phyloP scores from a whole-genome alignment of 176 grass and related monocot genomes.

The Pharus latifolius region DNA sequence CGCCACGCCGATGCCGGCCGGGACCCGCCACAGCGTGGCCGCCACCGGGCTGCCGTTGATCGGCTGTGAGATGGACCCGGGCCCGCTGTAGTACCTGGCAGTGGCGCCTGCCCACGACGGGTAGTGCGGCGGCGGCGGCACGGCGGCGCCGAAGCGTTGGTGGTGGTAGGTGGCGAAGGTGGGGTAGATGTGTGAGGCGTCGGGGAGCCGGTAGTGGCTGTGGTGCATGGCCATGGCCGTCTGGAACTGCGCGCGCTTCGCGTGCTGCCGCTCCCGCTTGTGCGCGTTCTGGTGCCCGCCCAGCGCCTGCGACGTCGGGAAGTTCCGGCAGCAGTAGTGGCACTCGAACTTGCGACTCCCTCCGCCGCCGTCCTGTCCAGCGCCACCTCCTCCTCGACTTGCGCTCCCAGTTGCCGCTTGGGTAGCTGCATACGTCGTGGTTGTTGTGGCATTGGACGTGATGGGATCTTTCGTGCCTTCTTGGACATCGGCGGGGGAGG shows the following conservation, averaged over 20 bases:
- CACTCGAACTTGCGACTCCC: constrained; percentile 57
- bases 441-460: not conserved
- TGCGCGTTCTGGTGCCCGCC: constrained; percentile 99
- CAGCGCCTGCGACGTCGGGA: constrained; percentile 87
- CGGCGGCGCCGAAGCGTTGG: constrained; percentile 9
- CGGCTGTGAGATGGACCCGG: constrained; percentile 50
- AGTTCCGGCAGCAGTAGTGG: constrained; percentile 87
- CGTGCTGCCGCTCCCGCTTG: constrained; percentile 82
- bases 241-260: constrained; percentile 68
- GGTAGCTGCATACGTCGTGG: not conserved
- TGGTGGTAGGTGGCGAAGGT: constrained; percentile 23
- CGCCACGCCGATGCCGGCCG: not conserved
- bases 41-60: constrained; percentile 50
- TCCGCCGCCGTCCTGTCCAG: not conserved
- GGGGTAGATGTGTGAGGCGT: constrained; percentile 14
- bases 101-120: constrained; percentile 38
- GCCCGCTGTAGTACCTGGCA: constrained; percentile 34
- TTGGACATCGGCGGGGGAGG: not conserved
- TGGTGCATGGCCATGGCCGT: constrained; percentile 46
- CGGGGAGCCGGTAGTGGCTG: constrained; percentile 16
- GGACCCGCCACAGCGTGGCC: constrained; percentile 21
- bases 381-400: not conserved
- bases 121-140: constrained; percentile 44
- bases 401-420: not conserved
- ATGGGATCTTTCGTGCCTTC: not conserved